Evolutionary conservation across 2,329 filamentous ascomycete species (phyloP).

Genomic region (Boeremia exigua): DNA sequence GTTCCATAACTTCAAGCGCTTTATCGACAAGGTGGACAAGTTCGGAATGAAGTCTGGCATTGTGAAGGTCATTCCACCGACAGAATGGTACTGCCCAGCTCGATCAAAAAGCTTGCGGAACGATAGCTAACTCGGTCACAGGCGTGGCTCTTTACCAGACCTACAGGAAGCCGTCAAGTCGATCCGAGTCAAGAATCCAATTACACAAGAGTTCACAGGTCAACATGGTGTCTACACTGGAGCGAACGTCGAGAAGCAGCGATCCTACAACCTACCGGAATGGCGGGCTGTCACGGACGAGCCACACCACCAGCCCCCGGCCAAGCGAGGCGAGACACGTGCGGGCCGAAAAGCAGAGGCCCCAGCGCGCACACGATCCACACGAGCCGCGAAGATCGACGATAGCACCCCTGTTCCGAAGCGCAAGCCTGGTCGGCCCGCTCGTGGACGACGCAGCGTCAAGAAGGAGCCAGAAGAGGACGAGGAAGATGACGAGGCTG

Average conservation of each 20-base stretch:
- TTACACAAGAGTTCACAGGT: slow-evolving; percentile 97
- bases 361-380: slow-evolving; percentile 42
- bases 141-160: slow-evolving; percentile 72
- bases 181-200: slow-evolving; percentile 93
- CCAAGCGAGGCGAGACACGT: slow-evolving; percentile 81
- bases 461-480: slow-evolving; percentile 41
- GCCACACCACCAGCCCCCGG: slow-evolving; percentile 93
- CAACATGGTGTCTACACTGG: slow-evolving; percentile 95
- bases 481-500: slow-evolving; percentile 41
- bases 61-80: slow-evolving; percentile 90
- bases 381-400: slow-evolving; percentile 37
- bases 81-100: slow-evolving; percentile 78
- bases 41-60: slow-evolving; percentile 99
- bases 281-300: slow-evolving; percentile 95
- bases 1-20: slow-evolving; percentile 91
- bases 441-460: slow-evolving; percentile 33
- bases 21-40: slow-evolving; percentile 86
- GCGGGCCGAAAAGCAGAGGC: slow-evolving; percentile 48
- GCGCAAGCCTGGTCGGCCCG: slow-evolving; percentile 58
- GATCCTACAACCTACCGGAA: slow-evolving; percentile 94
- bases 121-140: slow-evolving; percentile 33
- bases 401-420: slow-evolving; percentile 49
- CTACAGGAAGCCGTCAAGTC: slow-evolving; percentile 88
- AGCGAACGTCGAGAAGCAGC: slow-evolving; percentile 93
- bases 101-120: neutral